Evolutionary conservation across 2,329 filamentous ascomycete genomes (phyloP).

Genomic region (Zasmidium cellare): DNA sequence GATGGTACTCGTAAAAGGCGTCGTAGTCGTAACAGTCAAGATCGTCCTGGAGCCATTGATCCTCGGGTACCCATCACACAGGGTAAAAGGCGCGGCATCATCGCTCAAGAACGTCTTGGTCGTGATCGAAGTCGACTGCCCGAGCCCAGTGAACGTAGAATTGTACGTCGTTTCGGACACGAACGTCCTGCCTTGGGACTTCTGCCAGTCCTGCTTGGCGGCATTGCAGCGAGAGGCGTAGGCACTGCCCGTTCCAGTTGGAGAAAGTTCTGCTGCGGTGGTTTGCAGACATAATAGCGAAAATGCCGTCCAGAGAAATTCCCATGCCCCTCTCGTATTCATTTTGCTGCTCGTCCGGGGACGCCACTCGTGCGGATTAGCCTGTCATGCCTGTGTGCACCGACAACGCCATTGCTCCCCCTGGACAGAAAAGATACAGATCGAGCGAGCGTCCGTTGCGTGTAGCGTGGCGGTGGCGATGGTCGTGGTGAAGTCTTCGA

Average conservation of each 20-base stretch:
- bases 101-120: conserved; percentile 8
- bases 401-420: not conserved
- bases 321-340: not conserved
- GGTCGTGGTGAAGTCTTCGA: not conserved
- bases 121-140: conserved; percentile 2
- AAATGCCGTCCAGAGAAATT: not conserved
- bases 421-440: not conserved
- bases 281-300: not conserved
- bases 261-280: not conserved
- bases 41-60: conserved; percentile 19
- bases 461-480: not conserved
- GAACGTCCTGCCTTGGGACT: conserved; percentile 3
- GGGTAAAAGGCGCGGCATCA: conserved; percentile 15
- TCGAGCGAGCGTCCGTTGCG: not conserved
- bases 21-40: not conserved
- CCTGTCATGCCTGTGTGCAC: not conserved
- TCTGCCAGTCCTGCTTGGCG: conserved; percentile 10
- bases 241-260: conserved; percentile 4
- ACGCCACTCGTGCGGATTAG: not conserved
- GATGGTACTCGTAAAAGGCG: not conserved
- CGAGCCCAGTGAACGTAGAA: not conserved
- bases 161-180: conserved; percentile 6
- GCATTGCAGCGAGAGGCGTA: conserved; percentile 12
- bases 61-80: conserved; percentile 26
- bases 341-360: not conserved